Base-by-base conservation (phyloP, 225 moss, liverwort and hornwort species). In the Polytrichum commune region DNA sequence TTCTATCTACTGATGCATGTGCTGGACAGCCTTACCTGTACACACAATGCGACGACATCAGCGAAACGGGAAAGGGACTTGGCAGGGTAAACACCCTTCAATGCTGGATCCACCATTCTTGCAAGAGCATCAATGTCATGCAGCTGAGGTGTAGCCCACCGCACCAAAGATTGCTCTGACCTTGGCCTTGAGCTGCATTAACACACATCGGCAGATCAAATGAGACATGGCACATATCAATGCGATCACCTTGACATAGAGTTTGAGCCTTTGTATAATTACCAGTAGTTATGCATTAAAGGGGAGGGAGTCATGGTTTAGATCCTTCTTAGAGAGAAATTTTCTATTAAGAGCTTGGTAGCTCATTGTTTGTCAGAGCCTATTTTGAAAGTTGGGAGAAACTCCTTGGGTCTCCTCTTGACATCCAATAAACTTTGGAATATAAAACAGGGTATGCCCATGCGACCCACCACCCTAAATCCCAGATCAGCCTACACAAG, bases 41-140 rank as follows among this genome's bases (percentile, higher is more conserved):
- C 92, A 84, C 92, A 92, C 26, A 82, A 70, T 26, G 92, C 85
- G 64, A 92, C 77, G 20, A 92, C 78, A 73, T 92, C 90, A 35
- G 92, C 92, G 27, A 84, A 88, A 8, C 92, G 88, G 27, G 92
- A 92, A n/a, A 92, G 86, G 24, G 92, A 92, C 73, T 88, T 92
- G 20, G 84, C 84, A 74, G 92, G 92, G 69, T 92, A 90, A 54
- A 84, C 80, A 68, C 90, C 90, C 65, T 86, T 82, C 74, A 92
- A 73, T 13, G 86, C 84, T 27, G 92, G 90, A 77, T 92, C 92
- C 67, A 86, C 92, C 92, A 92, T 92, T 68, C 73, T 81, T 18
- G 78, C 66, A 60, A 92, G 66, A 10, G 92, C 90, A 77, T 90
- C 92, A 63, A 90, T 92, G 61, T 92, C 92, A 75, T 90, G 90